Percentiles rank a stretch among this genome's conserved stretches.
Evolutionary conservation across 331 rosid genomes (phyloP).

Genomic region (Pyracantha coccinea): DNA sequence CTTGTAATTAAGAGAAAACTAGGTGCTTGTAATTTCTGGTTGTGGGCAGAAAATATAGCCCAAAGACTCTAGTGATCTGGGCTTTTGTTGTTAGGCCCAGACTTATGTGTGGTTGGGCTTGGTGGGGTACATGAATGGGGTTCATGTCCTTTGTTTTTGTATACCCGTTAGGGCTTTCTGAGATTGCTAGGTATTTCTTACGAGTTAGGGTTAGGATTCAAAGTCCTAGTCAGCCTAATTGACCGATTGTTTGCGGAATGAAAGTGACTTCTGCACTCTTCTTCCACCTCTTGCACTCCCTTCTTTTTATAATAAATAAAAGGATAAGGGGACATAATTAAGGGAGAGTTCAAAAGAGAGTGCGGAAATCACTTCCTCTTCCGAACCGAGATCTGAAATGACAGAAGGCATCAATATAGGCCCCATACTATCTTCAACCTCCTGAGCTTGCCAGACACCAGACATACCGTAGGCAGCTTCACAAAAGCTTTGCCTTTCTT

Average conservation of each 20-base stretch:
- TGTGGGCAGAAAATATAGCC: neutral
- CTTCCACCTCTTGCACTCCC: neutral
- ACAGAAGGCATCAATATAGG: constrained; percentile 9
- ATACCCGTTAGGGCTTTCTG: neutral
- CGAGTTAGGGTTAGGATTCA: neutral
- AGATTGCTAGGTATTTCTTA: neutral
- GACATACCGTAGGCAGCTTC: constrained; percentile 40
- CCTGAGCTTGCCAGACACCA: constrained; percentile 15
- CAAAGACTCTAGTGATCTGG: neutral
- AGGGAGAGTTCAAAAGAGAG: neutral
- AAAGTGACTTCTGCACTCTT: neutral
- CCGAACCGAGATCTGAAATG: constrained; percentile 1
- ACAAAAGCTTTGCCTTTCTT: constrained; percentile 22
- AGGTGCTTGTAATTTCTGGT: neutral
- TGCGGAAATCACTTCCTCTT: neutral
- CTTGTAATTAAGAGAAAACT: too few relatives aligned
- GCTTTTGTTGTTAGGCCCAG: too few relatives aligned
- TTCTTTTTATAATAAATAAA: too few relatives aligned
- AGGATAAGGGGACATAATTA: neutral
- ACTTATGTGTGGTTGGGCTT: neutral
- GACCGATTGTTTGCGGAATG: neutral
- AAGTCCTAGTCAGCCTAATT: neutral
- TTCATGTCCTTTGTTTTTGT: neutral
- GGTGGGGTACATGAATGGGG: neutral
- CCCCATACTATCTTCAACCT: too few relatives aligned